phyloP scores from a whole-genome alignment of 768 basidiomycete species.

The Suillus sp. region DNA sequence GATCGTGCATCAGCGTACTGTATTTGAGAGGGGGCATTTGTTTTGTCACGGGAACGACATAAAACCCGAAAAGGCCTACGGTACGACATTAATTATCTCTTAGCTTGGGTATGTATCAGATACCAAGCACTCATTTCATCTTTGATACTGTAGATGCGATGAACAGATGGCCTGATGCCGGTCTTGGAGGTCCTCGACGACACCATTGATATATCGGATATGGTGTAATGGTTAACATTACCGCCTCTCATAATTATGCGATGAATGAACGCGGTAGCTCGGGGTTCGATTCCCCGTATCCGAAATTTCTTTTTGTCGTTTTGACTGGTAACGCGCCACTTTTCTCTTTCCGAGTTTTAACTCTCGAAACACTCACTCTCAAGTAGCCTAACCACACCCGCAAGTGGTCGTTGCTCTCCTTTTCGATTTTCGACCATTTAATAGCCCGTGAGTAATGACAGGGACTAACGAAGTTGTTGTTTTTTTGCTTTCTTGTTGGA shows the following conservation, averaged over 20 bases:
- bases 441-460: too few relatives aligned
- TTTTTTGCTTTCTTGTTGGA: too few relatives aligned
- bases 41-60: background rate
- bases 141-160: background rate
- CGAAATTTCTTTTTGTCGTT: constrained; percentile 29
- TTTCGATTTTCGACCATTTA: too few relatives aligned
- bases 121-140: background rate
- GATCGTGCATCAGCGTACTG: background rate
- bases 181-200: background rate
- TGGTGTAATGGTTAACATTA: constrained; percentile 12
- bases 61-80: background rate
- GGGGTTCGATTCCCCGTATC: constrained; percentile 61
- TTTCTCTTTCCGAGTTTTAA: too few relatives aligned
- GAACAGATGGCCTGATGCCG: background rate
- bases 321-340: background rate
- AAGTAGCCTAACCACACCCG: too few relatives aligned
- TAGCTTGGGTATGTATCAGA: background rate
- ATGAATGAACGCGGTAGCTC: constrained; percentile 45
- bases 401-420: too few relatives aligned
- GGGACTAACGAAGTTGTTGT: too few relatives aligned
- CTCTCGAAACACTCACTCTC: too few relatives aligned
- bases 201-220: background rate
- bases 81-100: background rate
- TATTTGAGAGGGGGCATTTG: background rate
- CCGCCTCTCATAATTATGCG: constrained; percentile 1